Percentiles rank a stretch among this genome's conserved stretches.
Conservation (phyloP, 2,329 filamentous ascomycete species). For the Salinomyces thailandicus region DNA sequence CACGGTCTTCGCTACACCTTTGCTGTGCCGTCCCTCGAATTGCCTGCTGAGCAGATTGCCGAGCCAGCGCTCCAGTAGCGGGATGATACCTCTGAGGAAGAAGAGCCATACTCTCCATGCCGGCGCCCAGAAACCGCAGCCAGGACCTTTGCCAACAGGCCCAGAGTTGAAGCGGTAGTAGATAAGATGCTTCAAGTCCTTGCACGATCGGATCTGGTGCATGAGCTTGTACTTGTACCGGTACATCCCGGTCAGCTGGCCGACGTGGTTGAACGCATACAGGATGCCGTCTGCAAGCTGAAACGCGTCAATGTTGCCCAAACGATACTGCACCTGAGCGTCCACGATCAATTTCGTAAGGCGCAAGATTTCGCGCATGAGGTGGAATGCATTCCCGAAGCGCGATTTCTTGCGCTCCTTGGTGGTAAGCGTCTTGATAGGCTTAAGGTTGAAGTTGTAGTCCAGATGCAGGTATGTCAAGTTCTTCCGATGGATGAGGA, state of each 20-base stretch:
- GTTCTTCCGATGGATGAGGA: slow-evolving; percentile 96
- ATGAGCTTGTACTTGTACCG: slow-evolving; percentile 99
- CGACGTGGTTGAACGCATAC: slow-evolving; percentile 99
- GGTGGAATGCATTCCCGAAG: slow-evolving; percentile 96
- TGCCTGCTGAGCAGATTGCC: slow-evolving; percentile 93
- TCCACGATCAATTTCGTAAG: slow-evolving; percentile 97
- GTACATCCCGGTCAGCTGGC: slow-evolving; percentile 98
- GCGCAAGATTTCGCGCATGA: slow-evolving; percentile 95
- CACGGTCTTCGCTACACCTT: slow-evolving; percentile 96
- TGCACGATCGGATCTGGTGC: slow-evolving; percentile 98
- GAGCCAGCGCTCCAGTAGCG: slow-evolving; percentile 90
- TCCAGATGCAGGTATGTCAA: slow-evolving; percentile 95
- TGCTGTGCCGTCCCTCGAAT: slow-evolving; percentile 96
- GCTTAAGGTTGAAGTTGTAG: slow-evolving; percentile 99
- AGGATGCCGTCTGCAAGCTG: slow-evolving; percentile 95
- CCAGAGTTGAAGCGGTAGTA: slow-evolving; percentile 98
- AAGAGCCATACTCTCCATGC: slow-evolving; percentile 99
- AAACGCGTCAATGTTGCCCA: slow-evolving; percentile 98
- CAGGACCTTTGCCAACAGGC: slow-evolving; percentile 91
- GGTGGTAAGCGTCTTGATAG: slow-evolving; percentile 94
- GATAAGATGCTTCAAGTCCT: slow-evolving; percentile 96
- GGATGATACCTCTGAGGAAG: slow-evolving; percentile 98
- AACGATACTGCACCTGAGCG: slow-evolving; percentile 91
- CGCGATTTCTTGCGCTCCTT: slow-evolving; percentile 99
- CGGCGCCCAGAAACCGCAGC: slow-evolving; percentile 97